Conservation (phyloP, 768 basidiomycete species). For the Lentinula sp. region DNA sequence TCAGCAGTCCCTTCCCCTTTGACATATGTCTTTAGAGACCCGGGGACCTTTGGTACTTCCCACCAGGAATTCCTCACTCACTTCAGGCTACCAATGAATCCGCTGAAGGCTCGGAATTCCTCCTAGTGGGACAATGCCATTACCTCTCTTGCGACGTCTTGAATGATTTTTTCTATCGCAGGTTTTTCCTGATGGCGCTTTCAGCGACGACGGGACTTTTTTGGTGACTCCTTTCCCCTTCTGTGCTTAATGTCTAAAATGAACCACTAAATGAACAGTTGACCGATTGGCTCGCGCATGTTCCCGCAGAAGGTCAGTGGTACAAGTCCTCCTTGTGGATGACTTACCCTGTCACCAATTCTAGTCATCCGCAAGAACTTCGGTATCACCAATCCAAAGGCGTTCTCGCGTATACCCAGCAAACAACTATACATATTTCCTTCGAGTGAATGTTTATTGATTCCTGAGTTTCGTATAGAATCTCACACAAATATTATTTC, state of each 20-base stretch:
- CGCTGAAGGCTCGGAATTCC: constrained; percentile 41
- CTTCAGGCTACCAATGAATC: constrained; percentile 34
- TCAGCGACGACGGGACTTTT: constrained; percentile 15
- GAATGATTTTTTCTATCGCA: neutral
- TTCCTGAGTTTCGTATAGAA: neutral
- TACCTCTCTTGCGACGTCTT: neutral
- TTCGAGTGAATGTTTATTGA: constrained; percentile 20
- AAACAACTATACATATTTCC: constrained; percentile 52
- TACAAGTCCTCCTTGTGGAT: neutral
- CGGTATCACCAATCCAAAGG: constrained; percentile 19
- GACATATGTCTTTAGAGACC: constrained; percentile 21
- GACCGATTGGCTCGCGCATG: constrained; percentile 65
- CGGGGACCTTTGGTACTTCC: constrained; percentile 55
- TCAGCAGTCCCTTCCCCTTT: neutral
- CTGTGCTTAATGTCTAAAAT: neutral
- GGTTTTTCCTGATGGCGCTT: neutral
- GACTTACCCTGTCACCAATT: neutral
- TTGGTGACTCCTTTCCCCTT: neutral
- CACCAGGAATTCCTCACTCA: constrained; percentile 49
- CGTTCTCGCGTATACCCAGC: constrained; percentile 36
- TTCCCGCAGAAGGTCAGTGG: constrained; percentile 24
- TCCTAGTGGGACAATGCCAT: constrained; percentile 25
- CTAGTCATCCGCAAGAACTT: constrained; percentile 6
- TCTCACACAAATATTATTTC: neutral
- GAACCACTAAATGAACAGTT: constrained; percentile 15